phyloP scores from a whole-genome alignment of 139 green algal genomes.

The Yamagishiella unicocca region DNA sequence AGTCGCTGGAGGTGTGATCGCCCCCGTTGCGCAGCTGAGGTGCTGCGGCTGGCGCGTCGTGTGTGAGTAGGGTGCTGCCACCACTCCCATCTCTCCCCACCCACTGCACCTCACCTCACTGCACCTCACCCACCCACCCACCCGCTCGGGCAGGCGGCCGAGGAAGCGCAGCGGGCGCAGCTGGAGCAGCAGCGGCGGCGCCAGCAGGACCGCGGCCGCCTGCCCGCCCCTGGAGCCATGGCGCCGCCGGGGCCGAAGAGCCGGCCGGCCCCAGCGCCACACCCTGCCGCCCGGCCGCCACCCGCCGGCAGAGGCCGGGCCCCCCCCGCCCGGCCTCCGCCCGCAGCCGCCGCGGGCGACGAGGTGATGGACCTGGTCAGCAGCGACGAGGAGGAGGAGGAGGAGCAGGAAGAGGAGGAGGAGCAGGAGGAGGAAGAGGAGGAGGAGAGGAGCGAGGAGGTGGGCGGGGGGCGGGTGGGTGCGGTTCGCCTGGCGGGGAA shows the following conservation, averaged over 20 bases:
- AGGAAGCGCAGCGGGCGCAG: not conserved
- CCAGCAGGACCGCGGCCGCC: not conserved
- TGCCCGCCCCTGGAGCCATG: not conserved
- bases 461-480: not conserved
- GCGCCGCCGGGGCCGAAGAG: not conserved
- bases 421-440: not conserved
- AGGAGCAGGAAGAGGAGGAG: not conserved
- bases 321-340: too few relatives aligned
- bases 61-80: too few relatives aligned
- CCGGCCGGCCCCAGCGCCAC: not conserved
- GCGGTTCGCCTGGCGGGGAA: too few relatives aligned
- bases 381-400: slow-evolving; percentile 29
- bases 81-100: not conserved
- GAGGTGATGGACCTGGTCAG: slow-evolving; percentile 19
- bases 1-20: too few relatives aligned
- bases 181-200: not conserved
- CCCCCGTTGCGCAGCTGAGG: too few relatives aligned
- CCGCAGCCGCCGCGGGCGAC: not conserved
- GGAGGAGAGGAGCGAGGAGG: not conserved
- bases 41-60: too few relatives aligned
- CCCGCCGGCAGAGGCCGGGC: not conserved
- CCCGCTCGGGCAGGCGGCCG: not conserved
- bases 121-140: not conserved
- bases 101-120: not conserved
- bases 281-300: not conserved